phyloP scores from a whole-genome alignment of 495 filamentous ascomycete species.

The Extremus antarcticus region DNA sequence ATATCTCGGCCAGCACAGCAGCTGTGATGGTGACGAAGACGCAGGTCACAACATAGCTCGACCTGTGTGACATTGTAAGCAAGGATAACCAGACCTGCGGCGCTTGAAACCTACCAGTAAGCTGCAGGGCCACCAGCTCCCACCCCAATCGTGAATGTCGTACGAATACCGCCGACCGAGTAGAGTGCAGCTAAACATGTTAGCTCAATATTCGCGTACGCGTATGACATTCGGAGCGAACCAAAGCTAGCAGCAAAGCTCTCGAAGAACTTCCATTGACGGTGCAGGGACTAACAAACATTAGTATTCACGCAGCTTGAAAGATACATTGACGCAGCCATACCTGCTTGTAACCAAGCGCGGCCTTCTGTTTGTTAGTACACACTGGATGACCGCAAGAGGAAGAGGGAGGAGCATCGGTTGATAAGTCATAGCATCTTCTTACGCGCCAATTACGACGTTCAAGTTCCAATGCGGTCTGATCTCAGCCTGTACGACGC shows the following conservation, averaged over 20 bases:
- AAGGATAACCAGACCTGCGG: background rate
- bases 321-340: background rate
- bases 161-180: conserved; percentile 46
- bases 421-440: conserved; percentile 25
- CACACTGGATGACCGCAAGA: background rate
- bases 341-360: conserved; percentile 27
- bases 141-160: conserved; percentile 46
- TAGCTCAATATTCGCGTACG: background rate
- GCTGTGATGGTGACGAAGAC: conserved; percentile 49
- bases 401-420: conserved; percentile 13
- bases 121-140: conserved; percentile 46
- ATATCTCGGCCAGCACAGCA: conserved; percentile 46
- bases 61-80: conserved; percentile 27
- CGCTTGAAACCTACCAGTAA: conserved; percentile 37
- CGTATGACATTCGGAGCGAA: conserved; percentile 19
- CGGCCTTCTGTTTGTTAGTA: conserved; percentile 16
- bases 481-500: conserved; percentile 24
- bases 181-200: conserved; percentile 40
- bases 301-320: background rate
- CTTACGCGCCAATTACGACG: conserved; percentile 27
- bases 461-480: conserved; percentile 28
- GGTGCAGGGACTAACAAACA: conserved; percentile 18
- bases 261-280: conserved; percentile 36
- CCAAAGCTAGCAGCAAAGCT: conserved; percentile 47
- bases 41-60: conserved; percentile 45